A percentile compares a stretch with the other conserved stretches of the same genome.
Evolutionary conservation across 225 moss, liverwort and hornwort species (phyloP).

Genomic region (Bryum argenteum): DNA sequence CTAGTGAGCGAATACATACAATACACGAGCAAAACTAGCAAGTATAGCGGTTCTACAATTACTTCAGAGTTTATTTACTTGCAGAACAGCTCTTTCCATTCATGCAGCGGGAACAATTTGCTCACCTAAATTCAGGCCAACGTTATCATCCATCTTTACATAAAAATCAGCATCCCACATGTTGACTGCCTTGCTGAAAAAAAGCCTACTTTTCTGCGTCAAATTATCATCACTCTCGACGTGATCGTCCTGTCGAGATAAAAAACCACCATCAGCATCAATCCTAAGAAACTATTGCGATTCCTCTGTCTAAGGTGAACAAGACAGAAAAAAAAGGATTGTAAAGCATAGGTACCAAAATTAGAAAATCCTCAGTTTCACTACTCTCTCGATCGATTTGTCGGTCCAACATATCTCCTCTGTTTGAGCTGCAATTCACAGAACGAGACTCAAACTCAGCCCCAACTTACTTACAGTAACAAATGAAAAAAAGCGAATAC

Average conservation of each 20-base stretch:
- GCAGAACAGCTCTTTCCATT: background rate
- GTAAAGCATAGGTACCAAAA: too few relatives aligned
- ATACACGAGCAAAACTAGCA: background rate
- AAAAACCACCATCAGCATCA: constrained; percentile 21
- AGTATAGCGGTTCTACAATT: background rate
- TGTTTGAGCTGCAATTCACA: constrained; percentile 74
- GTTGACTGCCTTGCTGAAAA: constrained; percentile 71
- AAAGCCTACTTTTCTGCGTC: constrained; percentile 74
- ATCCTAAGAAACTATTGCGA: constrained; percentile 5
- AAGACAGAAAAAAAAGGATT: too few relatives aligned
- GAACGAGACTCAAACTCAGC: constrained; percentile 6
- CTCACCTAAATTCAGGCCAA: constrained; percentile 88
- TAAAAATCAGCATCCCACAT: constrained; percentile 95
- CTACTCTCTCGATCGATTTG: constrained; percentile 80
- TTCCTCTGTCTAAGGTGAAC: too few relatives aligned
- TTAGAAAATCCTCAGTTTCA: constrained; percentile 75
- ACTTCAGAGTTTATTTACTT: background rate
- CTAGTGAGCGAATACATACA: background rate
- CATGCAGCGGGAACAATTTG: constrained; percentile 9
- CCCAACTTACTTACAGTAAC: background rate
- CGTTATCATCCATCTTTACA: constrained; percentile 88
- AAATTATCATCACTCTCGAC: constrained; percentile 88
- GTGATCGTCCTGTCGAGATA: constrained; percentile 73
- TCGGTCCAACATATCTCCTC: constrained; percentile 94
- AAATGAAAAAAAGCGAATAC: background rate